These are phyloP conservation scores for Aureobasidium namibiae DNA, from an alignment of 2,329 filamentous ascomycete genomes.

Conservation along the genomic window DNA sequence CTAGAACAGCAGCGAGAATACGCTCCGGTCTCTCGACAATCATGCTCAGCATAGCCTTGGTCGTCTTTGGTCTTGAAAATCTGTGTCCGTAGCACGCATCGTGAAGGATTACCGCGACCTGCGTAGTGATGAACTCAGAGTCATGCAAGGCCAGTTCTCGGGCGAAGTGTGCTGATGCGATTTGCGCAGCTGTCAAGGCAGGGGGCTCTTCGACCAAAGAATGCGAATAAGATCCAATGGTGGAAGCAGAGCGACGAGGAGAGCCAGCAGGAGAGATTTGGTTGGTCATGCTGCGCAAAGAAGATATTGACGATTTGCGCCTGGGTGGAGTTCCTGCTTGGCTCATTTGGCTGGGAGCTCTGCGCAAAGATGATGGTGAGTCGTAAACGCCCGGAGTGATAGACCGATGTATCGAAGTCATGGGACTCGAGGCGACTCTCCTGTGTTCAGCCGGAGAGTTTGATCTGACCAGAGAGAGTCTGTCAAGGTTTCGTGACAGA, in stretches of 20 bases:
- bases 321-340: constrained; percentile 5
- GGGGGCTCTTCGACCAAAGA: constrained; percentile 30
- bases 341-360: constrained; percentile 6
- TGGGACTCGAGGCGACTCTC: constrained; percentile 4
- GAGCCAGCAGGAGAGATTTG: neutral
- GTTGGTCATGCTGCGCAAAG: constrained; percentile 6
- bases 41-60: constrained; percentile 59
- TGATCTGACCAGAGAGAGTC: constrained; percentile 1
- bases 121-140: constrained; percentile 25
- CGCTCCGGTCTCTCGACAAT: constrained; percentile 94
- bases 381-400: neutral
- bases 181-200: constrained; percentile 43
- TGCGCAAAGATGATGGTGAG: neutral
- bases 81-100: constrained; percentile 94
- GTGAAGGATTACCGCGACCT: constrained; percentile 78
- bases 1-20: constrained; percentile 73
- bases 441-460: neutral
- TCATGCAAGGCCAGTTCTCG: constrained; percentile 15
- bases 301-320: constrained; percentile 9
- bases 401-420: neutral
- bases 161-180: constrained; percentile 43
- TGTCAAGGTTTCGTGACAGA: constrained; percentile 6
- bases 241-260: constrained; percentile 21
- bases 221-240: constrained; percentile 30
- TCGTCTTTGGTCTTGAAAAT: constrained; percentile 74